phyloP scores from a whole-genome alignment of 768 basidiomycete species.

The Tulasnella sp. region DNA sequence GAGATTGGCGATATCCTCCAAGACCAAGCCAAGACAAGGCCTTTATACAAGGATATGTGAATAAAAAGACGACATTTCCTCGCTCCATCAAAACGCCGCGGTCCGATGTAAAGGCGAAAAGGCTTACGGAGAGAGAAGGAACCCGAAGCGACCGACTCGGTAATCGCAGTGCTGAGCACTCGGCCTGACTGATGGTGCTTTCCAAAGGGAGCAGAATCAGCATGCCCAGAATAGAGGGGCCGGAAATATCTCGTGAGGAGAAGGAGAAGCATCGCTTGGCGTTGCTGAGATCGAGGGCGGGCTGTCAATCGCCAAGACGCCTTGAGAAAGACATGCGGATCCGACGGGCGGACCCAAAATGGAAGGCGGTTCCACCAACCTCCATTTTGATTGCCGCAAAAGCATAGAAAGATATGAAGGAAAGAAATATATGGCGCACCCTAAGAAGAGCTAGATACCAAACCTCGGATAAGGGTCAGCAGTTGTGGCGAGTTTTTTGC shows the following conservation, averaged over 20 bases:
- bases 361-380: not conserved
- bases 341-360: not conserved
- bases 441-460: not conserved
- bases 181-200: not conserved
- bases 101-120: slow-evolving; percentile 5
- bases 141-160: not conserved
- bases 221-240: not conserved
- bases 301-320: not conserved
- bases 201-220: not conserved
- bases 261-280: not conserved
- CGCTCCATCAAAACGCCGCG: not conserved
- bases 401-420: not conserved
- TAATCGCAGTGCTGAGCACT: not conserved
- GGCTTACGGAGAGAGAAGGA: not conserved
- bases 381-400: not conserved
- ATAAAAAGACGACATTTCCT: not conserved
- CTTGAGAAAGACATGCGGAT: not conserved
- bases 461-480: not conserved
- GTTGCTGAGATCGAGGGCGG: not conserved
- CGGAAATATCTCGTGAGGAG: slow-evolving; percentile 2
- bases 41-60: not conserved
- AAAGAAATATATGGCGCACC: not conserved
- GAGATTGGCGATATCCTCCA: not conserved
- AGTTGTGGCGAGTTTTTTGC: not conserved
- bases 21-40: not conserved